Conservation (phyloP, 2,329 filamentous ascomycete species). For the Mycosphaerella arachidis region DNA sequence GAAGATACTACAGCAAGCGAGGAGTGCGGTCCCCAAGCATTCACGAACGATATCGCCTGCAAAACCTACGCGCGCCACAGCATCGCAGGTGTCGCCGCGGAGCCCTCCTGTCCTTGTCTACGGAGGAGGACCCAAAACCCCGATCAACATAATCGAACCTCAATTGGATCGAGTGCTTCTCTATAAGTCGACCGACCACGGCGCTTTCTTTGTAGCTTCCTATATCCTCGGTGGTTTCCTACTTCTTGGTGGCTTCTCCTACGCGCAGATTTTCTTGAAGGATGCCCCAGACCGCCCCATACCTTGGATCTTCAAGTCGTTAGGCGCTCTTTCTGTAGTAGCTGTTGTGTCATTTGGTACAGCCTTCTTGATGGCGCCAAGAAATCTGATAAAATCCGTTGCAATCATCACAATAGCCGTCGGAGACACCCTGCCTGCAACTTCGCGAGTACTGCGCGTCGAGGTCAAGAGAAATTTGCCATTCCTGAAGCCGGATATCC, state of each 20-base stretch:
- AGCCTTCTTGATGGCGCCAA: conserved; percentile 18
- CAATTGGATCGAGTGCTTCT: conserved; percentile 18
- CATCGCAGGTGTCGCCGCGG: neutral
- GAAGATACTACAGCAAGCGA: neutral
- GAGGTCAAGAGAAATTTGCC: conserved; percentile 18
- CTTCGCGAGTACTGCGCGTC: conserved; percentile 12
- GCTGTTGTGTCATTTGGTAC: conserved; percentile 15
- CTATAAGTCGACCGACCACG: conserved; percentile 24
- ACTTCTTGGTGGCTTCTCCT: conserved; percentile 14
- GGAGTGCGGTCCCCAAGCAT: neutral
- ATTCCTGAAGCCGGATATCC: conserved; percentile 17
- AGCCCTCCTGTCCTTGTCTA: neutral
- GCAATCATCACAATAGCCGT: conserved; percentile 9
- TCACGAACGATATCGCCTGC: neutral
- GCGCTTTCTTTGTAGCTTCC: conserved; percentile 20
- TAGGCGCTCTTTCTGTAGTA: conserved; percentile 12
- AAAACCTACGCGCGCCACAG: neutral
- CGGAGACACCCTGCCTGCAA: neutral
- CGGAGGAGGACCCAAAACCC: neutral
- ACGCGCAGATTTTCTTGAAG: conserved; percentile 16
- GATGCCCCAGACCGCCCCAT: conserved; percentile 4
- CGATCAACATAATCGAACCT: conserved; percentile 5
- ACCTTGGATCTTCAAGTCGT: conserved; percentile 9
- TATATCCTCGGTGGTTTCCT: conserved; percentile 17
- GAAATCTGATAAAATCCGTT: conserved; percentile 21